A percentile compares a stretch with the other conserved stretches of the same genome.
These are phyloP conservation scores for Hypoxylon sp. DNA, from an alignment of 2,329 filamentous ascomycete genomes.

Conservation along the genomic window DNA sequence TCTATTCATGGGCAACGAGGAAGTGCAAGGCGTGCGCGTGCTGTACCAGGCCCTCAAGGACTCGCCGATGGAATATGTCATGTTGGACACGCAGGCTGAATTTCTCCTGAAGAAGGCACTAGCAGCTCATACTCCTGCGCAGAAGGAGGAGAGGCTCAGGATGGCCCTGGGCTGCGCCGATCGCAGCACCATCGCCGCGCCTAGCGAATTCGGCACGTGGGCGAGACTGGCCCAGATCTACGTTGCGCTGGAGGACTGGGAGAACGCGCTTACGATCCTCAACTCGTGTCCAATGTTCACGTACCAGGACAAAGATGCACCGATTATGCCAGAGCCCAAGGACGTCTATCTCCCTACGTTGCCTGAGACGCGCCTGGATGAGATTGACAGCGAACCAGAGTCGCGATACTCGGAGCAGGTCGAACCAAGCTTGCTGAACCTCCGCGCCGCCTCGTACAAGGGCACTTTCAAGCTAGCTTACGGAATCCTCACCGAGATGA, in stretches of 20 bases:
- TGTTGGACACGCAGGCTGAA: constrained; percentile 92
- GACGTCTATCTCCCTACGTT: constrained; percentile 88
- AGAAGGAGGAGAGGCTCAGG: constrained; percentile 73
- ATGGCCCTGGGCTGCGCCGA: constrained; percentile 94
- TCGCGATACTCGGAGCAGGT: constrained; percentile 84
- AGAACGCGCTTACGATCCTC: constrained; percentile 89
- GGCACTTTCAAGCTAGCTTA: constrained; percentile 97
- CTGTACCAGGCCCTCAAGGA: constrained; percentile 89
- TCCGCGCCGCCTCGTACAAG: constrained; percentile 89
- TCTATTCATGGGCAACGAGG: constrained; percentile 92
- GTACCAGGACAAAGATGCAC: constrained; percentile 97
- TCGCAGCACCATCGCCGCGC: constrained; percentile 90
- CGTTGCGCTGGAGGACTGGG: constrained; percentile 93
- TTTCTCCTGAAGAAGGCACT: constrained; percentile 87
- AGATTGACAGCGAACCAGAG: constrained; percentile 92
- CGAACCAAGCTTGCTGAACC: constrained; percentile 82
- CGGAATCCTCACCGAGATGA: constrained; percentile 92
- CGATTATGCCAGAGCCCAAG: constrained; percentile 90
- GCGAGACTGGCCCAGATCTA: constrained; percentile 93
- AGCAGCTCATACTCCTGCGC: constrained; percentile 60
- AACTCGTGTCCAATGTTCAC: constrained; percentile 99
- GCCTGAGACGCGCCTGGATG: constrained; percentile 88
- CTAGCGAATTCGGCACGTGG: constrained; percentile 98
- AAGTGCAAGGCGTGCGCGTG: constrained; percentile 91
- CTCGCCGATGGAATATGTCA: constrained; percentile 95